A percentile compares a stretch with the other conserved stretches of the same genome.
These are phyloP conservation scores for Candida sojae DNA, from an alignment of 1,139 yeast species.

Conservation along the genomic window DNA sequence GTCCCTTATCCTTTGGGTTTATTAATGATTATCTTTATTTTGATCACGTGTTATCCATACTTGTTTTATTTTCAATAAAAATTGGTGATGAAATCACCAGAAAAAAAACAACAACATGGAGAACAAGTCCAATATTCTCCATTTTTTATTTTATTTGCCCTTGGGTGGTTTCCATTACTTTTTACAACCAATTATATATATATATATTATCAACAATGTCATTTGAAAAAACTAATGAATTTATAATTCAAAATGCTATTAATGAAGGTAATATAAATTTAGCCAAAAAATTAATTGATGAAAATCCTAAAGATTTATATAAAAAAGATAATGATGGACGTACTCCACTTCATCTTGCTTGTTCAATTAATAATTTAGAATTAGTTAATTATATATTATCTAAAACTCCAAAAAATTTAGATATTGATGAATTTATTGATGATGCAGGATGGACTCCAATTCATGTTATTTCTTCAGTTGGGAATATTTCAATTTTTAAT, in stretches of 20 bases:
- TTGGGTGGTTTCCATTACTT: no score
- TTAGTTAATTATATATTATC: conserved; percentile 54
- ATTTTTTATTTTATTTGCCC: no score
- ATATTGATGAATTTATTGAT: conserved; percentile 63
- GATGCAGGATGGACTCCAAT: conserved; percentile 86
- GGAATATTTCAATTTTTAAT: conserved; percentile 56
- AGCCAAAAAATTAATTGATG: conserved; percentile 49
- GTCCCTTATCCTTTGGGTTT: no score
- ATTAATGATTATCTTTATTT: no score
- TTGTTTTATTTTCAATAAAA: no score
- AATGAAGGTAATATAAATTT: conserved; percentile 52
- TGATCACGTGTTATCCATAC: no score
- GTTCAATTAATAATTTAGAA: conserved; percentile 59
- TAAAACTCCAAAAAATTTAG: conserved; percentile 21
- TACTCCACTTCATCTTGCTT: conserved; percentile 90
- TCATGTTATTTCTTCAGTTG: conserved; percentile 79
- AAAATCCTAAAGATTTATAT: conserved; percentile 48
- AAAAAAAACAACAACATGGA: no score
- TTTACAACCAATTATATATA: no score
- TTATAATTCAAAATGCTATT: conserved; percentile 58
- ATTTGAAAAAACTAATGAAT: conserved; percentile 15
- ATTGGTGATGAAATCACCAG: no score
- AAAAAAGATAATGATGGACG: conserved; percentile 71
- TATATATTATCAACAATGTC: no score
- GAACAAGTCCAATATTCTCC: no score